A percentile compares a stretch with the other conserved stretches of the same genome.
These are phyloP conservation scores for Hymenoscyphus albidus DNA, from an alignment of 2,329 filamentous ascomycete genomes.

Conservation along the genomic window DNA sequence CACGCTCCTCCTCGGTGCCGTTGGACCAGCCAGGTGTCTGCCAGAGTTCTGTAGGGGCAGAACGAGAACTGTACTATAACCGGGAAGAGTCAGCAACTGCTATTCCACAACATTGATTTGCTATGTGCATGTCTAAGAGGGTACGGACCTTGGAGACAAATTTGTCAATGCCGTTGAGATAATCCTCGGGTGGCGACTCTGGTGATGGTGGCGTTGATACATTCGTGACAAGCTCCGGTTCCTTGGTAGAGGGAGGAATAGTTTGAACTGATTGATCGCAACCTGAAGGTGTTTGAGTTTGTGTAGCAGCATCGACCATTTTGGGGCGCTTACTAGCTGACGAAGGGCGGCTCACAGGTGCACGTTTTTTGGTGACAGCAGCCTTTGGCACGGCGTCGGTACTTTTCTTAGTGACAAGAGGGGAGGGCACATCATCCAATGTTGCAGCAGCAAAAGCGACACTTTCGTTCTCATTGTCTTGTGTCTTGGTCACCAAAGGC, in stretches of 20 bases:
- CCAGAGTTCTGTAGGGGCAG: conserved; percentile 28
- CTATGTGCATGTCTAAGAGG: background rate
- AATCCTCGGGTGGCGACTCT: conserved; percentile 22
- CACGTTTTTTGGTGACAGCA: conserved; percentile 19
- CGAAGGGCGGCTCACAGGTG: conserved; percentile 9
- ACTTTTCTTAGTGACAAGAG: conserved; percentile 23
- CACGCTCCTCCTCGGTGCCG: conserved; percentile 38
- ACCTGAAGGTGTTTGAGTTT: conserved; percentile 28
- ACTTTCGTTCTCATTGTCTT: background rate
- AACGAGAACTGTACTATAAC: conserved; percentile 20
- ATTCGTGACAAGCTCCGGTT: conserved; percentile 4
- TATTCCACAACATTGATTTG: background rate
- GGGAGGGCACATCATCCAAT: conserved; percentile 11
- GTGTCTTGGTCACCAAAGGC: background rate
- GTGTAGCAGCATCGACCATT: conserved; percentile 32
- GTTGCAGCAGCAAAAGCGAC: background rate
- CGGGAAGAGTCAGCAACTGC: background rate
- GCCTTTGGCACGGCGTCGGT: conserved; percentile 19
- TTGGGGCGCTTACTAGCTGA: conserved; percentile 27
- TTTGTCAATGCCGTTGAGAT: conserved; percentile 22
- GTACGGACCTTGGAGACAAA: conserved; percentile 21
- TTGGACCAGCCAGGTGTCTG: conserved; percentile 27
- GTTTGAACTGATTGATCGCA: conserved; percentile 17
- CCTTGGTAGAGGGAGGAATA: background rate
- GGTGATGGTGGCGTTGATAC: conserved; percentile 2